Evolutionary conservation across 2,329 filamentous ascomycete genomes (phyloP), one percentile per base, ranked within the genome.

Genomic region (Curvularia lunata): DNA sequence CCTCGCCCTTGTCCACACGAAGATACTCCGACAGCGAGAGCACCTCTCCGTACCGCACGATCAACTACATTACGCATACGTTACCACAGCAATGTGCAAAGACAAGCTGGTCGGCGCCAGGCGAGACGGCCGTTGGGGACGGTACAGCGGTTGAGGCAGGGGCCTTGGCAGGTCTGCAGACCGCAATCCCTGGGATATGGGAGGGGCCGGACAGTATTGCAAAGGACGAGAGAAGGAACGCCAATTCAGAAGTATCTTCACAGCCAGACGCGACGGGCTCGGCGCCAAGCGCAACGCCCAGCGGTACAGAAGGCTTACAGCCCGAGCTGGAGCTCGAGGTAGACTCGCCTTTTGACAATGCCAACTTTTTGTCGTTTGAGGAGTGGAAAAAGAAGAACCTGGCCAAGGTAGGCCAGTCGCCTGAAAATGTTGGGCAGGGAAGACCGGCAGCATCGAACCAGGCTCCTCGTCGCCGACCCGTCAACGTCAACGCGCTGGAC

Each of bases 311-410:
- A 42, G 40, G 40, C 40, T 9, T 13, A 19, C 66, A 73, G 21
- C 54, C 72, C 16, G 83, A 86, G 40, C 73, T 80, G 10, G 84
- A 87, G 53, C 73, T 81, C 16, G 88, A 90, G 56, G 81, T 82
- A 5, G 89, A 90, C 47, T 88, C 86, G 1, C 83, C 85, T 0
- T 81, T 90, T 10, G 88, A 91, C 69, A 90, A 91, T 65, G 85
- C 88, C 45, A 89, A 92, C 6, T 98, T 98, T 75, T 87, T 98
- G 68, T 97, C 95, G 0, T 99, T 99, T 68, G 95, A 98, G 74
- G 94, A 98, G 70, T 99, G 95, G 95, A 98, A 97, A 79, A 91
- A 90, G 71, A 90, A 93, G 81, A 97, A 96, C 79, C 80, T 98
- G 18, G 91, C 89, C 50, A 91, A 92, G 72, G 89, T 87, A 3